phyloP scores from a whole-genome alignment of 192 early-diverging fungal genomes.

The Entomortierella beljakovae region DNA sequence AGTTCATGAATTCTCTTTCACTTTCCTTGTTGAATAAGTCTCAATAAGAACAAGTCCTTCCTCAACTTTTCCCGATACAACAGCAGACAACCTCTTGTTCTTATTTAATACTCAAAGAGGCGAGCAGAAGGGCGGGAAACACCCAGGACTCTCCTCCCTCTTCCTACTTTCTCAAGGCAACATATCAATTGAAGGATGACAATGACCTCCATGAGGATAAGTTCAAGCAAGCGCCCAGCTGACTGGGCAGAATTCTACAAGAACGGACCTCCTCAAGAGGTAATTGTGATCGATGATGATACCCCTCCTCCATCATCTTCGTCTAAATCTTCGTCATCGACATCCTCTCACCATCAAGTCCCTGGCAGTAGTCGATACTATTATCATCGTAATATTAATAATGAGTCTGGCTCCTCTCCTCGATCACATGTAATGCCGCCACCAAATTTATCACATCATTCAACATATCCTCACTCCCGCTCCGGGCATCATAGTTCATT shows the following conservation, averaged over 20 bases:
- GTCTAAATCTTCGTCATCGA: slow-evolving; percentile 12
- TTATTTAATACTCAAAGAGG: not conserved
- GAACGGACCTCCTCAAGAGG: slow-evolving; percentile 46
- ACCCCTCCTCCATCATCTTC: slow-evolving; percentile 40
- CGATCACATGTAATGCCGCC: slow-evolving; percentile 32
- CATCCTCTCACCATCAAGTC: slow-evolving; percentile 20
- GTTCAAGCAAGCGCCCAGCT: slow-evolving; percentile 26
- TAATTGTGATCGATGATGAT: slow-evolving; percentile 56
- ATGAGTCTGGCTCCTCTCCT: slow-evolving; percentile 15
- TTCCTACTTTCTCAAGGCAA: not conserved
- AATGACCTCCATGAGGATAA: slow-evolving; percentile 22
- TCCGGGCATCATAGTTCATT: not conserved
- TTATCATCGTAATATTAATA: slow-evolving; percentile 13
- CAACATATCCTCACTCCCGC: not conserved
- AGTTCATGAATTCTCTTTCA: not conserved
- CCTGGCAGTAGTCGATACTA: slow-evolving; percentile 23
- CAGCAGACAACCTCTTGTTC: not conserved
- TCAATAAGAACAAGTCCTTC: not conserved
- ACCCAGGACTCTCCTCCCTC: not conserved
- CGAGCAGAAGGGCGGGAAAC: not conserved
- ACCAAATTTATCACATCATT: slow-evolving; percentile 15
- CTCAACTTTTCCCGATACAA: not conserved
- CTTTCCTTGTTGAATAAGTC: not conserved
- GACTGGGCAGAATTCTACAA: slow-evolving; percentile 51
- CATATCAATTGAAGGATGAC: slow-evolving; percentile 11